Evolutionary conservation across 768 basidiomycete species (phyloP), one percentile per base, ranked within the genome.

Genomic region (Termitomyces sp.): DNA sequence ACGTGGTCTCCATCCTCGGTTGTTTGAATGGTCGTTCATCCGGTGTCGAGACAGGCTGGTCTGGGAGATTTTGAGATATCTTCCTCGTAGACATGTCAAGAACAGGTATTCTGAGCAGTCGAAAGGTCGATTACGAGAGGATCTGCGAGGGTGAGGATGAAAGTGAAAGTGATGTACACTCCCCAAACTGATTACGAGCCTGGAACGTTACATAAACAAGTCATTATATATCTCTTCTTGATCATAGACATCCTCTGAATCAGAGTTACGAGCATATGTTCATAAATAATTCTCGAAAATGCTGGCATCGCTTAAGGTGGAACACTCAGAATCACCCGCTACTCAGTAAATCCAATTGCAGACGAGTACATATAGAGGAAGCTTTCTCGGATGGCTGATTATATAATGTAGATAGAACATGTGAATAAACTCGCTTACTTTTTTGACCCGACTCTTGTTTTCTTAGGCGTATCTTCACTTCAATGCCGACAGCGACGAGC

Each of bases 401-500:
- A 54, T 25, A 25, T 54, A 54, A 54, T 40, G 0, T 17, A 36
- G 14, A 20, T 12, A 31, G 40, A 38, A 48, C 66, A 67, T 67
- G 66, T 67, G 66, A 67, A 65, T 62, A 29, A 29, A 46, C 7
- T 38, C 52, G 37, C 37, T 1, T 53, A 12, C 20, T 3, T 38
- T 52, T 53, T 38, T 38, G 36, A 38, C 20, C 52, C 52, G 37
- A 29, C 8, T 29, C 10, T 11, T 54, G 38, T 53, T 52, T 49
- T 12, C 6, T 37, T 3, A 32, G 34, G 34, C 25, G 25, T 25
- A 50, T 36, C 49, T 47, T 50, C 40, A 53, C 46, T 64, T 67
- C 67, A 70, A 84, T 82, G 84, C 79, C 84, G 62, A 84, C 82
- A 40, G 75, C 81, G 71, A 85, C 81, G 61, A 73, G 67, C 60